These are phyloP conservation scores for Ogataea glucozyma DNA, from an alignment of 805 yeast genomes.

Conservation along the genomic window DNA sequence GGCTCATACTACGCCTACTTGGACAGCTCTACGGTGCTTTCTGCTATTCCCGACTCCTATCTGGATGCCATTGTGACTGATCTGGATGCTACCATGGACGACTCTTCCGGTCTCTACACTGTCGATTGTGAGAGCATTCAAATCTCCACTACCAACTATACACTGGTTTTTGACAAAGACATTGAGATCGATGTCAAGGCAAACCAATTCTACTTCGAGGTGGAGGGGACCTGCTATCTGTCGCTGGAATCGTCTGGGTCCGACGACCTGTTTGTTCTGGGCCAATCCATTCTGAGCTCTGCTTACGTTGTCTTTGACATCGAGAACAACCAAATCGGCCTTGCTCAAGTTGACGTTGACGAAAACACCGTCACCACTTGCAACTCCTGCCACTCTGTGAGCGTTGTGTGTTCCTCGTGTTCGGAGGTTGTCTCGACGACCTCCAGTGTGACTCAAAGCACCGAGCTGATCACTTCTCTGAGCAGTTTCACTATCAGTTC, in stretches of 20 bases:
- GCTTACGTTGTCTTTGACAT: slow-evolving; percentile 68
- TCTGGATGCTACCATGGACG: slow-evolving; percentile 21
- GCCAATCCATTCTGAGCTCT: slow-evolving; percentile 64
- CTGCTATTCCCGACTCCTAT: slow-evolving; percentile 47
- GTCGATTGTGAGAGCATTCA: slow-evolving; percentile 25
- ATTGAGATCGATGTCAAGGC: slow-evolving; percentile 23
- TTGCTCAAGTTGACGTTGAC: slow-evolving; percentile 49
- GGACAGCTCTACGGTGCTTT: slow-evolving; percentile 57
- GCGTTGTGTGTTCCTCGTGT: slow-evolving; percentile 23
- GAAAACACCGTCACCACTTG: slow-evolving; percentile 19
- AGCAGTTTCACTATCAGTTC: slow-evolving; percentile 2
- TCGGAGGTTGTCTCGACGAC: slow-evolving; percentile 10
- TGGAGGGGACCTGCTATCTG: slow-evolving; percentile 24
- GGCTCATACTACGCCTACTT: slow-evolving; percentile 39
- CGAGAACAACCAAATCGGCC: slow-evolving; percentile 54
- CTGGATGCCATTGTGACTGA: slow-evolving; percentile 13
- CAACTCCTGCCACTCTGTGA: slow-evolving; percentile 14
- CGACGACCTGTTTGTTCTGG: slow-evolving; percentile 44
- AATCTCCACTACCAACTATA: slow-evolving; percentile 14
- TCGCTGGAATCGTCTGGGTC: slow-evolving; percentile 17
- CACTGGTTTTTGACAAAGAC: slow-evolving; percentile 22
- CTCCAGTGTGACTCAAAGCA: slow-evolving; percentile 14
- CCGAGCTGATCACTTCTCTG: slow-evolving; percentile 6
- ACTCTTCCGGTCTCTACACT: slow-evolving; percentile 20
- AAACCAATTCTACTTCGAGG: slow-evolving; percentile 21